A percentile compares a stretch with the other conserved stretches of the same genome.
Conservation (phyloP, 768 basidiomycete species). For the Russula vinacea region DNA sequence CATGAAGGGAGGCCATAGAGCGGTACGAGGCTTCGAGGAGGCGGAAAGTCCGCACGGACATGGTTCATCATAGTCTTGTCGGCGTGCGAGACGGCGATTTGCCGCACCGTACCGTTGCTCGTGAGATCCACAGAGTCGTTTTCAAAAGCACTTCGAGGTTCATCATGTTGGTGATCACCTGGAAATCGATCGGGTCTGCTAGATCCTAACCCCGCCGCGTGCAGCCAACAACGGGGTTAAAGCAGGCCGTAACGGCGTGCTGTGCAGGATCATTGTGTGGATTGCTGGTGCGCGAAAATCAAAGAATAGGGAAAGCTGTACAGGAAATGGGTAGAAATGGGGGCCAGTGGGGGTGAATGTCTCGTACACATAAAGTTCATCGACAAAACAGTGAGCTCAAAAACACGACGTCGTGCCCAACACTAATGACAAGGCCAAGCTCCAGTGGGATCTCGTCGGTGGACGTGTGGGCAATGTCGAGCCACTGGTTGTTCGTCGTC, state of each 20-base stretch:
- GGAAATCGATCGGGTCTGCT: slow-evolving; percentile 56
- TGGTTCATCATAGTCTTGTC: slow-evolving; percentile 66
- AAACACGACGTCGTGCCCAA: slow-evolving; percentile 71
- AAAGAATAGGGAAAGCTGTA: background rate
- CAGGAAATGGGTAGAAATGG: background rate
- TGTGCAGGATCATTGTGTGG: slow-evolving; percentile 55
- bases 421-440: slow-evolving; percentile 38
- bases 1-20: background rate
- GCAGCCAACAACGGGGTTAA: slow-evolving; percentile 57
- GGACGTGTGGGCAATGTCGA: too few relatives aligned
- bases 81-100: slow-evolving; percentile 63
- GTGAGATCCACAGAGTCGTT: slow-evolving; percentile 44
- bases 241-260: slow-evolving; percentile 47
- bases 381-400: slow-evolving; percentile 63
- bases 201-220: slow-evolving; percentile 71
- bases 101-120: slow-evolving; percentile 58
- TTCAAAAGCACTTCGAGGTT: slow-evolving; percentile 49
- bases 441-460: slow-evolving; percentile 52
- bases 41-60: slow-evolving; percentile 57
- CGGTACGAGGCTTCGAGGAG: background rate
- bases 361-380: slow-evolving; percentile 58
- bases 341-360: background rate
- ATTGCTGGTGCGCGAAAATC: slow-evolving; percentile 43
- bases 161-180: slow-evolving; percentile 80
- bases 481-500: slow-evolving; percentile 52